Evolutionary conservation across 2,329 filamentous ascomycete species (phyloP).

Genomic region (Colletotrichum musicola): DNA sequence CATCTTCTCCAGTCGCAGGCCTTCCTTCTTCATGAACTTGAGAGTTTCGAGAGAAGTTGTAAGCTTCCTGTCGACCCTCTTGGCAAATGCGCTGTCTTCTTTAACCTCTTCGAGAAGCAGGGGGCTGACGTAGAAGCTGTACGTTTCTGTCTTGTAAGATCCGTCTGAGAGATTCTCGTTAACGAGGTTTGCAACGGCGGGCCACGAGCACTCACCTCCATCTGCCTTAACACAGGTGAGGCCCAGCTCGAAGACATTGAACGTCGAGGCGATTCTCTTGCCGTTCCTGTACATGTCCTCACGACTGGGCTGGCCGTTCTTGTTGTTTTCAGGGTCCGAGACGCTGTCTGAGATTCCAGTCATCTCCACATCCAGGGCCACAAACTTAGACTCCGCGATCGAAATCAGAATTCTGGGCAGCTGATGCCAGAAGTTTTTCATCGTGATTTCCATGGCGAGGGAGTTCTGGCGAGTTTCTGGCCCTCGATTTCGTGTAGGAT

Average conservation of each 20-base stretch:
- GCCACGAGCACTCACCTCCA: slow-evolving; percentile 5
- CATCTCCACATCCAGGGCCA: slow-evolving; percentile 55
- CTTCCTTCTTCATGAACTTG: slow-evolving; percentile 45
- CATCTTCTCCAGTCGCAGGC: slow-evolving; percentile 44
- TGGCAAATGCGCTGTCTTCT: slow-evolving; percentile 39
- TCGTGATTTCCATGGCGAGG: slow-evolving; percentile 40
- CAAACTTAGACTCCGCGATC: slow-evolving; percentile 47
- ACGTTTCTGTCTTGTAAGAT: slow-evolving; percentile 44
- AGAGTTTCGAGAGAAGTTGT: slow-evolving; percentile 46
- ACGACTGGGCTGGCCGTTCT: not conserved
- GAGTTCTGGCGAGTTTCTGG: accelerated
- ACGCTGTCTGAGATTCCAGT: slow-evolving; percentile 18
- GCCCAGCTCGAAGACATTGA: slow-evolving; percentile 52
- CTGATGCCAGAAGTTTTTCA: slow-evolving; percentile 39
- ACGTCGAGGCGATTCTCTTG: slow-evolving; percentile 46
- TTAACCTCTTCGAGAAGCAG: slow-evolving; percentile 40
- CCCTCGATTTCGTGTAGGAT: not conserved
- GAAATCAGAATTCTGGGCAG: slow-evolving; percentile 47
- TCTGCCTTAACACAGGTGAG: slow-evolving; percentile 47
- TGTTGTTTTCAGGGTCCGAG: slow-evolving; percentile 3
- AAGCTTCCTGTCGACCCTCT: slow-evolving; percentile 45
- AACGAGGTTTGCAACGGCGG: not conserved
- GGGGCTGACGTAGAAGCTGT: slow-evolving; percentile 49
- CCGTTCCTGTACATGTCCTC: slow-evolving; percentile 45
- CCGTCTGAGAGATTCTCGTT: slow-evolving; percentile 19